Conservation (phyloP, 2,329 filamentous ascomycete species). For the Penicillium sp. region DNA sequence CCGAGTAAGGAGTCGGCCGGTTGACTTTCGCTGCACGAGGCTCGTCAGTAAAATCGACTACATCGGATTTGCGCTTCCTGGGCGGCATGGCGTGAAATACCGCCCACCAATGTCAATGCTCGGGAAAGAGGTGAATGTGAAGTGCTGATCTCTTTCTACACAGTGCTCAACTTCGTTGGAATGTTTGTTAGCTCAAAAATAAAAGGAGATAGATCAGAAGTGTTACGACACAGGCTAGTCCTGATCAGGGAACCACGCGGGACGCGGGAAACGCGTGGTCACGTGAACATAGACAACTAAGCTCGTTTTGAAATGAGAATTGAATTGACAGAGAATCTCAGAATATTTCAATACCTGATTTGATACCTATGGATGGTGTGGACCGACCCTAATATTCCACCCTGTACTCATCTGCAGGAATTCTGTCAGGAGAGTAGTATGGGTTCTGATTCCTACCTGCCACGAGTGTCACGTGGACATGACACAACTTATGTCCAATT, state of each 20-base stretch:
- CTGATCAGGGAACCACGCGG: conserved; percentile 1
- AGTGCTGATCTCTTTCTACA: not conserved
- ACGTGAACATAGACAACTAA: not conserved
- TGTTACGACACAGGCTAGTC: not conserved
- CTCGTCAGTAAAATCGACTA: conserved; percentile 7
- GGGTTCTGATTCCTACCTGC: no score
- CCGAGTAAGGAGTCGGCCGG: not conserved
- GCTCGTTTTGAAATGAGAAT: no score
- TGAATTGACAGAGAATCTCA: no score
- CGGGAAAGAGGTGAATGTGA: not conserved
- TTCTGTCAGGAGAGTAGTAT: no score
- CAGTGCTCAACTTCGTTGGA: not conserved
- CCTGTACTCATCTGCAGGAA: no score
- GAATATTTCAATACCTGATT: no score
- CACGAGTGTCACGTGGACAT: not conserved
- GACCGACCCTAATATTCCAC: no score
- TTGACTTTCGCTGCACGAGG: conserved; percentile 6
- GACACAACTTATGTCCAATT: not conserved
- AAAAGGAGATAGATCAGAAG: not conserved
- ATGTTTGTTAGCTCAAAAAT: not conserved
- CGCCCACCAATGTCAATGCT: not conserved
- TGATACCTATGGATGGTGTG: no score
- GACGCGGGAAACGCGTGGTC: conserved; percentile 3
- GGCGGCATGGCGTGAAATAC: conserved; percentile 9
- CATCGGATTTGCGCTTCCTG: conserved; percentile 16